A percentile compares a stretch with the other conserved stretches of the same genome.
Evolutionary conservation across 2,329 filamentous ascomycete genomes (phyloP).

Genomic region (Ophiognomonia clavigignenti-juglandacearum): DNA sequence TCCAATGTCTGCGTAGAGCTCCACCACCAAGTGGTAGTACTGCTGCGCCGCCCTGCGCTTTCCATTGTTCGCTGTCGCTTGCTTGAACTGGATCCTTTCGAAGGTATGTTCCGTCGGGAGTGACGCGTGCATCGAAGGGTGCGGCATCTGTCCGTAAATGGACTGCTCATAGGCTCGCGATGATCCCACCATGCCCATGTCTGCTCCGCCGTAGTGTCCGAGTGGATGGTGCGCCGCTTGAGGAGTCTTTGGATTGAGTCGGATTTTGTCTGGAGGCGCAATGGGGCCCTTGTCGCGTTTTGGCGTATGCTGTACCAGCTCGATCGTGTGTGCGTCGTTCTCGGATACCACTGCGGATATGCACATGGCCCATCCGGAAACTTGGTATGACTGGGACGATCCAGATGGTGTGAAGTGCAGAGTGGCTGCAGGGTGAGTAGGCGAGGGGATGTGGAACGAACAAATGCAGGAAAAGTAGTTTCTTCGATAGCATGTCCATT

Average conservation of each 20-base stretch:
- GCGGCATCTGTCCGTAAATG: conserved; percentile 31
- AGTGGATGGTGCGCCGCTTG: conserved; percentile 42
- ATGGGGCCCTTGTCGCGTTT: conserved; percentile 87
- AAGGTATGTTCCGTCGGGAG: conserved; percentile 59
- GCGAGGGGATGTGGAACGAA: conserved; percentile 66
- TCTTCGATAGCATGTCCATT: conserved; percentile 88
- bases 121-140: conserved; percentile 20
- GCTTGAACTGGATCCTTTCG: conserved; percentile 91
- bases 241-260: conserved; percentile 62
- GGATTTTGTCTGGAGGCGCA: conserved; percentile 64
- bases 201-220: conserved; percentile 37
- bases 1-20: conserved; percentile 69
- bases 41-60: conserved; percentile 87
- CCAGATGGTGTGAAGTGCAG: conserved; percentile 47
- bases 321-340: conserved; percentile 69
- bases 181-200: conserved; percentile 27
- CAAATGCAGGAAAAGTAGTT: conserved; percentile 89
- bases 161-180: conserved; percentile 37
- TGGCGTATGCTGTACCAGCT: conserved; percentile 84
- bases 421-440: conserved; percentile 27
- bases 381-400: conserved; percentile 54
- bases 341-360: conserved; percentile 81
- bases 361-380: conserved; percentile 74
- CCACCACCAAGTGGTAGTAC: conserved; percentile 86
- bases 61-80: conserved; percentile 89